A percentile compares a stretch with the other conserved stretches of the same genome.
Evolutionary conservation across 768 basidiomycete species (phyloP).

Genomic region (Serendipita indica): DNA sequence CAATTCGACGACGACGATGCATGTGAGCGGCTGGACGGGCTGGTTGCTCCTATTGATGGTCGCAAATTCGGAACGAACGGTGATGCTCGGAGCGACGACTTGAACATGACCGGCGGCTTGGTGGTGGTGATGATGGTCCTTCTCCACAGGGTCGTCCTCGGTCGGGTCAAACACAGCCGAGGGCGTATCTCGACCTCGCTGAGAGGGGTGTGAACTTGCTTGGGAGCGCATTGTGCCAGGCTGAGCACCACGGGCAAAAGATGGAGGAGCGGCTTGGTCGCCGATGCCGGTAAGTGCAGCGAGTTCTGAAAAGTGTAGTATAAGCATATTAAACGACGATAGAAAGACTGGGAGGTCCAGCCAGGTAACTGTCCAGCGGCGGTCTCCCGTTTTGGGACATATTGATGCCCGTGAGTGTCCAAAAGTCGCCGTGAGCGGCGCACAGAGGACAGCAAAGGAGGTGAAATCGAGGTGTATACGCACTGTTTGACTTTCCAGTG

Average conservation of each 20-base stretch:
- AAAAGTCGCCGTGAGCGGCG: neutral
- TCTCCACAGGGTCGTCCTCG: constrained; percentile 77
- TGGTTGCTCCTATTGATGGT: constrained; percentile 57
- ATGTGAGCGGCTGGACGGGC: constrained; percentile 73
- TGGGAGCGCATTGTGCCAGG: constrained; percentile 16
- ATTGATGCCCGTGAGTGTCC: neutral
- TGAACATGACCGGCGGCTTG: constrained; percentile 25
- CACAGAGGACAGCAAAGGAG: neutral
- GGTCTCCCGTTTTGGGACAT: neutral
- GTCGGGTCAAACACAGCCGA: constrained; percentile 44
- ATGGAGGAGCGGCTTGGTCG: constrained; percentile 35
- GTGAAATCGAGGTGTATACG: constrained; percentile 22
- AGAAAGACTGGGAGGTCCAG: neutral
- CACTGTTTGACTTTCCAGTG: constrained; percentile 78
- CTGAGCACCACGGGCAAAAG: constrained; percentile 50
- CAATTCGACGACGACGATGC: constrained; percentile 85
- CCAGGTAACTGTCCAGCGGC: neutral
- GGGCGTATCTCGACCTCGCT: constrained; percentile 15
- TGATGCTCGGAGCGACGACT: constrained; percentile 83
- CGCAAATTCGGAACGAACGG: constrained; percentile 84
- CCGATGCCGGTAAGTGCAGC: constrained; percentile 88
- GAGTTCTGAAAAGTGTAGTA: constrained; percentile 45
- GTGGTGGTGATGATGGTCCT: constrained; percentile 28
- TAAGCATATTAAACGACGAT: constrained; percentile 12
- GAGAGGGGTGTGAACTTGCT: constrained; percentile 12